Conservation (phyloP, 257 asterid species). For the Primulina eburnea region DNA sequence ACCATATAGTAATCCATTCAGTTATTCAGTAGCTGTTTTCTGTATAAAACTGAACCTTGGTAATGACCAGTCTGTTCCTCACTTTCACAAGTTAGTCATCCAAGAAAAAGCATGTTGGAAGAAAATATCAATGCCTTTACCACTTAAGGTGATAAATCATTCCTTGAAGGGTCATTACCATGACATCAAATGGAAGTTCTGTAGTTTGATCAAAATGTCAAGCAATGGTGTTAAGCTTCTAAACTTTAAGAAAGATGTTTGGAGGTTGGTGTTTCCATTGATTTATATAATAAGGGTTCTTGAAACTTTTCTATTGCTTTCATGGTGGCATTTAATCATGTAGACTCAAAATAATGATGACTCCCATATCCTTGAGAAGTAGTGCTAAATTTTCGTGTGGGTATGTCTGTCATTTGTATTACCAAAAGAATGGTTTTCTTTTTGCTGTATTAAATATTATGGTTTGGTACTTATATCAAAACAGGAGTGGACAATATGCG, state of each 20-base stretch:
- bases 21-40: not conserved
- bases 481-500: slow-evolving; percentile 72
- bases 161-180: slow-evolving; percentile 3
- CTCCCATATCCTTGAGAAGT: not conserved
- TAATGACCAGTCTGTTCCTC: not conserved
- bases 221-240: not conserved
- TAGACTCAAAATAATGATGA: not conserved
- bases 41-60: slow-evolving; percentile 1
- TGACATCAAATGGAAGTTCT: not conserved
- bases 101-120: not conserved
- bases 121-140: not conserved
- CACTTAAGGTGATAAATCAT: not conserved
- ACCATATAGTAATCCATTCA: not conserved
- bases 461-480: slow-evolving; percentile 9
- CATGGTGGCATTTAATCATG: not conserved
- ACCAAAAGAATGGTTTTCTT: not conserved
- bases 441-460: not conserved
- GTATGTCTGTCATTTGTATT: not conserved
- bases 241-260: not conserved
- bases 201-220: not conserved
- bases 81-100: not conserved
- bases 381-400: not conserved
- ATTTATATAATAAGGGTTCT: not conserved
- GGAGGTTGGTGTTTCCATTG: not conserved
- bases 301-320: not conserved